phyloP scores from a whole-genome alignment of 2,329 filamentous ascomycete species.

The Rhynchosporium agropyri region DNA sequence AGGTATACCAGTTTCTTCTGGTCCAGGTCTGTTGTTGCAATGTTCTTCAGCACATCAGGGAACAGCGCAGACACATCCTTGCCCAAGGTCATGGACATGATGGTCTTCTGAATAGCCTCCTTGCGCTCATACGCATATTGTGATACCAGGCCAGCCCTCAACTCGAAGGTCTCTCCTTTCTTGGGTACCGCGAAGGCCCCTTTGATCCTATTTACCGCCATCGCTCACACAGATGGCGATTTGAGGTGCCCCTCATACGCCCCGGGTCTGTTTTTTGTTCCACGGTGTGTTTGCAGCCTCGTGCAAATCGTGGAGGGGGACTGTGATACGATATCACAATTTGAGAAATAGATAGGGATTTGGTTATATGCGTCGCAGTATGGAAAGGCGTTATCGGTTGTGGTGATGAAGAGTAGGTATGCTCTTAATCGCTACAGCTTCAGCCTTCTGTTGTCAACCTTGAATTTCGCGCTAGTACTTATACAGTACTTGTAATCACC shows the following conservation, averaged over 20 bases:
- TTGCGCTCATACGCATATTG: conserved; percentile 99
- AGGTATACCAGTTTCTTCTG: conserved; percentile 99
- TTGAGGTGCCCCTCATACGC: conserved; percentile 44
- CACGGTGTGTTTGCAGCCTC: conserved; percentile 33
- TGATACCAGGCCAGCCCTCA: conserved; percentile 92
- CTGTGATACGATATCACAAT: neutral
- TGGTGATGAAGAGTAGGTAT: conserved; percentile 15
- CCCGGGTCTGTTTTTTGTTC: conserved; percentile 31
- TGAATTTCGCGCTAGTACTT: conserved; percentile 26
- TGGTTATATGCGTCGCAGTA: conserved; percentile 14
- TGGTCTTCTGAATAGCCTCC: conserved; percentile 98
- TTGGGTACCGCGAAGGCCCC: conserved; percentile 90
- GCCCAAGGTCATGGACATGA: conserved; percentile 99
- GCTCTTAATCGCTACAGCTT: conserved; percentile 24
- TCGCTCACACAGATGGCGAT: conserved; percentile 51
- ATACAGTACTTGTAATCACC: neutral
- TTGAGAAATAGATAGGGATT: neutral
- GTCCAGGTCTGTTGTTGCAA: conserved; percentile 89
- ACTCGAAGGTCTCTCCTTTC: conserved; percentile 97
- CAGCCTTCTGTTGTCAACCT: conserved; percentile 28
- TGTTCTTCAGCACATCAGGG: conserved; percentile 98
- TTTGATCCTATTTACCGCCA: conserved; percentile 96
- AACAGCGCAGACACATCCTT: conserved; percentile 98
- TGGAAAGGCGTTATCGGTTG: conserved; percentile 14
- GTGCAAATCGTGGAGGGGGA: conserved; percentile 21